These are phyloP conservation scores for Pseudoneurospora amorphoporcata DNA, from an alignment of 495 filamentous ascomycete genomes.

Conservation along the genomic window DNA sequence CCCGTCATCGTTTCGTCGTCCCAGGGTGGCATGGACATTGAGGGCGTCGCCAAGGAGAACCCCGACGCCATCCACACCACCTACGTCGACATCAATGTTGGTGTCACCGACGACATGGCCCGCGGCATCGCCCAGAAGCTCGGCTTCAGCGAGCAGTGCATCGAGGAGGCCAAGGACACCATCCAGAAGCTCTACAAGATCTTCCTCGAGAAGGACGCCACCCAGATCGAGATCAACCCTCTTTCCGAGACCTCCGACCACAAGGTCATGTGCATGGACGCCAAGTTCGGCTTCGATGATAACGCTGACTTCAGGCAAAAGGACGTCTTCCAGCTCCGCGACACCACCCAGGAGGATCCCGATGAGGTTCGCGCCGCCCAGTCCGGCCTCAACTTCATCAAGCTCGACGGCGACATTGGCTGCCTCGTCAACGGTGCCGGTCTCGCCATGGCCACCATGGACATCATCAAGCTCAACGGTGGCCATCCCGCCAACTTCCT, in stretches of 20 bases:
- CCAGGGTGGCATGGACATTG: conserved; percentile 98
- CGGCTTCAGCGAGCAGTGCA: conserved; percentile 93
- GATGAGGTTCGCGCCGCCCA: conserved; percentile 96
- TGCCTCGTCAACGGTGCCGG: conserved; percentile 98
- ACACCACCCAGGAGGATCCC: conserved; percentile 88
- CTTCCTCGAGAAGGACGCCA: conserved; percentile 96
- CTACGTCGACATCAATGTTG: conserved; percentile 83
- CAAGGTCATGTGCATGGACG: conserved; percentile 96
- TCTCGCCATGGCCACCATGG: conserved; percentile 99
- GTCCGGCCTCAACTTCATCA: conserved; percentile 97
- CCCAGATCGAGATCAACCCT: conserved; percentile 99
- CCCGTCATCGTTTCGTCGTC: conserved; percentile 96
- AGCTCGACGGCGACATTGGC: conserved; percentile 97
- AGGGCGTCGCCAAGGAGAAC: conserved; percentile 94
- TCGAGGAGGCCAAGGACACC: conserved; percentile 84
- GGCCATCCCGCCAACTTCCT: conserved; percentile 96
- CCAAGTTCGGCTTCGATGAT: conserved; percentile 95
- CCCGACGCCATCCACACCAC: conserved; percentile 91
- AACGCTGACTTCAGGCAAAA: conserved; percentile 97
- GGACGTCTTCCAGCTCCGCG: conserved; percentile 88
- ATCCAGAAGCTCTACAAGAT: conserved; percentile 98
- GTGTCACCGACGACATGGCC: conserved; percentile 92
- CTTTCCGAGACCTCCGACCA: conserved; percentile 95
- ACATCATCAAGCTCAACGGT: conserved; percentile 99
- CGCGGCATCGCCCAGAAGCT: conserved; percentile 81